Conservation (phyloP, 2,329 filamentous ascomycete species). For the Penicillium sp. region DNA sequence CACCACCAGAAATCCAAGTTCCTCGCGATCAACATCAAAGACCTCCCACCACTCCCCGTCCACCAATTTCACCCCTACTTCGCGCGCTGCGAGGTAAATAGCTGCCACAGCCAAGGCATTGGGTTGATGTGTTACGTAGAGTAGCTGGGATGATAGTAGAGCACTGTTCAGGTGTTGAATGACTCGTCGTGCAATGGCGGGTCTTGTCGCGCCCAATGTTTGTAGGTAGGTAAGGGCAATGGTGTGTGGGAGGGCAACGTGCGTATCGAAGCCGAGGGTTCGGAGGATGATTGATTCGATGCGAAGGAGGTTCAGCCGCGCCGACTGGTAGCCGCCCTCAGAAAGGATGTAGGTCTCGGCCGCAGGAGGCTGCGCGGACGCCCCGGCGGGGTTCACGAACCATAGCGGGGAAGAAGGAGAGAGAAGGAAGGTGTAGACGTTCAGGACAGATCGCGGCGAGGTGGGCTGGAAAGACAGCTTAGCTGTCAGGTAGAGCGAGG, state of each 20-base stretch:
- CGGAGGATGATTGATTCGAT: constrained; percentile 73
- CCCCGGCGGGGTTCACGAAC: constrained; percentile 33
- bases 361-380: constrained; percentile 33
- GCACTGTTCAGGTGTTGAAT: constrained; percentile 81
- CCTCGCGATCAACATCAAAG: constrained; percentile 91
- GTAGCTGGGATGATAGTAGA: constrained; percentile 76
- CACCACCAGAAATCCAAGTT: constrained; percentile 87
- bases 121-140: constrained; percentile 91
- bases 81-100: constrained; percentile 81
- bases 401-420: constrained; percentile 55
- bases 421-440: constrained; percentile 76
- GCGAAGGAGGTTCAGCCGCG: constrained; percentile 61
- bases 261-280: constrained; percentile 72
- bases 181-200: constrained; percentile 58
- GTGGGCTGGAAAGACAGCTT: constrained; percentile 76
- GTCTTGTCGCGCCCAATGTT: constrained; percentile 65
- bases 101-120: constrained; percentile 77
- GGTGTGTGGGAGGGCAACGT: constrained; percentile 78
- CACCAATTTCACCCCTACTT: constrained; percentile 70
- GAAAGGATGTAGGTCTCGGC: constrained; percentile 62
- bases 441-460: constrained; percentile 72
- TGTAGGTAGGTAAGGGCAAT: constrained; percentile 90
- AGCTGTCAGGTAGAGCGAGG: constrained; percentile 70
- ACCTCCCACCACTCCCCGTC: constrained; percentile 95
- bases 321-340: constrained; percentile 64